These are phyloP conservation scores for carrot (Daucus carota) DNA, from an alignment of 129 eudicot genomes.

Conservation along the genomic window DNA sequence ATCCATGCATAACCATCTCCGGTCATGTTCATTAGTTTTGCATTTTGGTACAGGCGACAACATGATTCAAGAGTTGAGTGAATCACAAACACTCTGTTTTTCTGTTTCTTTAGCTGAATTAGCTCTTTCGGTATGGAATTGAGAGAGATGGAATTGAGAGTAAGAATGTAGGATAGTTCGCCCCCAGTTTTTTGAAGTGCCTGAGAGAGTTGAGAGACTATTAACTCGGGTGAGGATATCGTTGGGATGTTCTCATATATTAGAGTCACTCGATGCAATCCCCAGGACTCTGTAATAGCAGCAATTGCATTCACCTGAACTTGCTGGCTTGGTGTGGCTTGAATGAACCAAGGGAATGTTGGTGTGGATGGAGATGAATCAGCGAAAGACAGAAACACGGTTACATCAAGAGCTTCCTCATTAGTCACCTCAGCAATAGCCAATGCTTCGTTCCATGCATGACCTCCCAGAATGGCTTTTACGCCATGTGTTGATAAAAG, in stretches of 20 bases:
- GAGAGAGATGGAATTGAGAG: too few relatives aligned
- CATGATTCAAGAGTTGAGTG: not conserved
- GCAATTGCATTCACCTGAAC: not conserved
- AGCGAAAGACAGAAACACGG: not conserved
- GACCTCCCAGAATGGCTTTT: not conserved
- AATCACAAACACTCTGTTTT: too few relatives aligned
- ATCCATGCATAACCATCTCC: not conserved
- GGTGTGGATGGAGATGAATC: not conserved
- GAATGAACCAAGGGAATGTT: not conserved
- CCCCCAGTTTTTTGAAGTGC: too few relatives aligned
- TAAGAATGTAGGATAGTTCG: too few relatives aligned
- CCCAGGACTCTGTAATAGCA: not conserved
- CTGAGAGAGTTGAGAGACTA: too few relatives aligned
- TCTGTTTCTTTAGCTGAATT: too few relatives aligned
- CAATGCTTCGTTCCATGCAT: too few relatives aligned
- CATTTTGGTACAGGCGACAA: not conserved
- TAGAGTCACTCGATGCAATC: not conserved
- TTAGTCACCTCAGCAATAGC: too few relatives aligned
- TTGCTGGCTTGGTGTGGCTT: not conserved
- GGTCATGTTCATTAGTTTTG: not conserved
- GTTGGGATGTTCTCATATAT: not conserved
- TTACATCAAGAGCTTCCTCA: too few relatives aligned
- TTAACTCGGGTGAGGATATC: too few relatives aligned
- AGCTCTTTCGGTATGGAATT: too few relatives aligned
- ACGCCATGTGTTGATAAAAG: not conserved